These are phyloP conservation scores for Stephania japonica DNA, from an alignment of 164 flowering plant genomes.

Conservation along the genomic window DNA sequence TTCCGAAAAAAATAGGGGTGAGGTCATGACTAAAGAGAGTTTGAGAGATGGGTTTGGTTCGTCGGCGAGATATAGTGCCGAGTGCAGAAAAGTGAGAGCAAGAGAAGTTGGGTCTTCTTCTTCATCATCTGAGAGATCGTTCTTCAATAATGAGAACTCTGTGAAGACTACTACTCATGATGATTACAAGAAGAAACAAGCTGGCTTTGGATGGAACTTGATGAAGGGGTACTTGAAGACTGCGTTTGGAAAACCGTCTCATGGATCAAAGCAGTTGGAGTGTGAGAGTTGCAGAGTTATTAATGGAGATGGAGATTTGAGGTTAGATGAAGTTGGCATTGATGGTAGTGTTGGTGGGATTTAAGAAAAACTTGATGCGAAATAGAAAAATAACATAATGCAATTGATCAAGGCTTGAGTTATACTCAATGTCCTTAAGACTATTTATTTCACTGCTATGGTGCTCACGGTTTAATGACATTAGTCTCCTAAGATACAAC, in stretches of 20 bases:
- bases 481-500: too few relatives aligned
- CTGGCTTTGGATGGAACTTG: conserved; percentile 29
- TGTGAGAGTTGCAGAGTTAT: background rate
- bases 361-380: too few relatives aligned
- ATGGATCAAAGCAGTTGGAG: conserved; percentile 6
- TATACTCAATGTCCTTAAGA: too few relatives aligned
- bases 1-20: conserved; percentile 4
- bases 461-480: too few relatives aligned
- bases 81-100: conserved; percentile 3
- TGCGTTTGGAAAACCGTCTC: conserved; percentile 30
- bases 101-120: conserved; percentile 3
- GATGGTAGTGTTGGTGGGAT: too few relatives aligned
- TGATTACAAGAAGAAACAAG: conserved; percentile 14
- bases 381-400: too few relatives aligned
- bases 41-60: background rate
- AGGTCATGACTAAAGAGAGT: background rate
- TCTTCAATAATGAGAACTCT: background rate
- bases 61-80: background rate
- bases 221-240: conserved; percentile 48
- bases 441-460: too few relatives aligned
- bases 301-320: too few relatives aligned
- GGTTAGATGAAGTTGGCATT: too few relatives aligned
- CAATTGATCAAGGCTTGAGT: too few relatives aligned
- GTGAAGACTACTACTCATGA: background rate
- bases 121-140: conserved; percentile 9